phyloP scores from a whole-genome alignment of 495 filamentous ascomycete genomes.

The Aspergillus nanangensis region DNA sequence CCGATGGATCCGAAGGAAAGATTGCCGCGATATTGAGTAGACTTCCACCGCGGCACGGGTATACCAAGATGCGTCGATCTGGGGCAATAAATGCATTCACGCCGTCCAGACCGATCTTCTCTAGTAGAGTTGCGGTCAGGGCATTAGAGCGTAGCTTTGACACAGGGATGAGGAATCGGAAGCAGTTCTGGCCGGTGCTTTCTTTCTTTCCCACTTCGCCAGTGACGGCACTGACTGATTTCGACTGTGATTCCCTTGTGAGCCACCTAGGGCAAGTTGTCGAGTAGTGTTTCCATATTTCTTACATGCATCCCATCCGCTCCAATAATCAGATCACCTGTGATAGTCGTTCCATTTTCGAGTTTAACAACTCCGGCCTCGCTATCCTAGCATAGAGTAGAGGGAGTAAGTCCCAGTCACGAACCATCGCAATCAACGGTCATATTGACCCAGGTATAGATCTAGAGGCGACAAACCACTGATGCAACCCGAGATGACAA shows the following conservation, averaged over 20 bases:
- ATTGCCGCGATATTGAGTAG: conserved; percentile 43
- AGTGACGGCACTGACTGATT: conserved; percentile 8
- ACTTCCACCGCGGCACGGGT: conserved; percentile 40
- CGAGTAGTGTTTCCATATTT: background rate
- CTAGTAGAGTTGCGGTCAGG: conserved; percentile 19
- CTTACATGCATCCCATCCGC: conserved; percentile 47
- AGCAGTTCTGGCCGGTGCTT: conserved; percentile 33
- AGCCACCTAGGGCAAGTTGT: background rate
- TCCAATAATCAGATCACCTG: conserved; percentile 44
- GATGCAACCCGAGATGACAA: conserved; percentile 21
- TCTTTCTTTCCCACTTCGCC: conserved; percentile 2
- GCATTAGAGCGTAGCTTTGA: conserved; percentile 28
- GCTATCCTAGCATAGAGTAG: conserved; percentile 25
- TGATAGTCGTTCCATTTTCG: conserved; percentile 17
- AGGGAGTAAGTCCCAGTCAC: too few species aligned
- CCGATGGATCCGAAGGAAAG: conserved; percentile 17
- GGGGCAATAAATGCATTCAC: conserved; percentile 18
- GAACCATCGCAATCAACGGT: too few species aligned
- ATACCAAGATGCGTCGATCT: conserved; percentile 34
- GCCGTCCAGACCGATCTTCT: conserved; percentile 23
- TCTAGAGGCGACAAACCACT: conserved; percentile 16
- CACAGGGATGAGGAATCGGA: conserved; percentile 43
- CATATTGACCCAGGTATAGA: too few species aligned
- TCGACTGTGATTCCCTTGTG: conserved; percentile 12
- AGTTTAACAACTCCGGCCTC: conserved; percentile 35